phyloP scores from a whole-genome alignment of 495 filamentous ascomycete genomes.

The Patellaria atrata region DNA sequence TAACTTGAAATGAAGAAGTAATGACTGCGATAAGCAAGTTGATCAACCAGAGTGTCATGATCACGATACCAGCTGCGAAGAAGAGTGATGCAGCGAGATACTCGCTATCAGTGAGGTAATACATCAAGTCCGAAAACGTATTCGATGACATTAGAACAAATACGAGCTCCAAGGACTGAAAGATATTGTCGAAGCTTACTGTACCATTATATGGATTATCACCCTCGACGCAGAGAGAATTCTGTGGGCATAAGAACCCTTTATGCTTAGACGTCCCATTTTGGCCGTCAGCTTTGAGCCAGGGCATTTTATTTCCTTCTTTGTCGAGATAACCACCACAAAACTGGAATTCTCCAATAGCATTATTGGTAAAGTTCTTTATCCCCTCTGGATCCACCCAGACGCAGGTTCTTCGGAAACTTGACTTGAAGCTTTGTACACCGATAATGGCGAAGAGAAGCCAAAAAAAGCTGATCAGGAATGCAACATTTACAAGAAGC shows the following conservation, averaged over 20 bases:
- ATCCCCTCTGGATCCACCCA: slow-evolving; percentile 48
- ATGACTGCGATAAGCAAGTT: slow-evolving; percentile 97
- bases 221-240: slow-evolving; percentile 70
- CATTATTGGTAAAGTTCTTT: slow-evolving; percentile 27
- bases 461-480: slow-evolving; percentile 98
- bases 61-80: slow-evolving; percentile 74
- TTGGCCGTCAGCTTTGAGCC: slow-evolving; percentile 40
- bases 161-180: slow-evolving; percentile 83
- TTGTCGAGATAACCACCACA: slow-evolving; percentile 69
- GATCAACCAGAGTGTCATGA: slow-evolving; percentile 92
- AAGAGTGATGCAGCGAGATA: slow-evolving; percentile 64
- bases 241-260: slow-evolving; percentile 77
- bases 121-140: slow-evolving; percentile 87
- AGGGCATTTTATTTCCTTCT: slow-evolving; percentile 44
- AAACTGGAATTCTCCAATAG: slow-evolving; percentile 49
- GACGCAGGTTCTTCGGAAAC: slow-evolving; percentile 71
- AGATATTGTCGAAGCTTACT: slow-evolving; percentile 87
- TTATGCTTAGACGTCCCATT: slow-evolving; percentile 43
- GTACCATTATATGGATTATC: slow-evolving; percentile 72
- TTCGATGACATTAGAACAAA: slow-evolving; percentile 98
- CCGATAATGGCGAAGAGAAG: slow-evolving; percentile 94
- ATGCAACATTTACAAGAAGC: slow-evolving; percentile 84
- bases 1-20: slow-evolving; percentile 96
- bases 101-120: slow-evolving; percentile 81
- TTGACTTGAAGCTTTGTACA: slow-evolving; percentile 95